Evolutionary conservation across 2,329 filamentous ascomycete genomes (phyloP).

Genomic region (Sarocladium kiliense): DNA sequence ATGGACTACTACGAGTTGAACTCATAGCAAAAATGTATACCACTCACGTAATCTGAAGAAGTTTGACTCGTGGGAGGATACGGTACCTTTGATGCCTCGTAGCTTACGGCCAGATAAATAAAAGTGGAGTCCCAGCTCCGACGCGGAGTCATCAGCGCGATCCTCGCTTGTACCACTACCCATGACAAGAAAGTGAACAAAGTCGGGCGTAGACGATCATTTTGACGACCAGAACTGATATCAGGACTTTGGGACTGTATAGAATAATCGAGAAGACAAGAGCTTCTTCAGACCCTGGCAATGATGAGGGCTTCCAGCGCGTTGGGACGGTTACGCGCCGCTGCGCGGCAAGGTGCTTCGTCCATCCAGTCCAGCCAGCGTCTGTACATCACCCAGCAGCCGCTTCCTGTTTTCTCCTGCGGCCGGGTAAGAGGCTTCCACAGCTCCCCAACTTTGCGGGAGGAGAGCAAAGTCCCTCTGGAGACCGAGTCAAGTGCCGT

Average conservation of each 20-base stretch:
- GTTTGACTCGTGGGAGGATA: too few relatives aligned
- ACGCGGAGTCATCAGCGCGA: background rate
- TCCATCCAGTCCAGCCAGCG: background rate
- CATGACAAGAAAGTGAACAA: too few relatives aligned
- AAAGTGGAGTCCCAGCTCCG: background rate
- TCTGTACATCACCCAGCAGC: background rate
- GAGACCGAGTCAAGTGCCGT: slow-evolving; percentile 19
- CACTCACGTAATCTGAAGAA: background rate
- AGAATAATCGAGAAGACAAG: too few relatives aligned
- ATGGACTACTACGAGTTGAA: background rate
- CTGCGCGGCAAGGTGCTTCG: background rate
- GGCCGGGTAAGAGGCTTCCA: background rate
- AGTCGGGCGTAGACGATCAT: too few relatives aligned
- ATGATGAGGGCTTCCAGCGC: background rate
- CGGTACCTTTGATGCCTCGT: too few relatives aligned
- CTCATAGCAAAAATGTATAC: background rate
- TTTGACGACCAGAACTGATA: too few relatives aligned
- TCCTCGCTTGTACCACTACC: too few relatives aligned
- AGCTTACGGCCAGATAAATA: background rate
- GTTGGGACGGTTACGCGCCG: background rate
- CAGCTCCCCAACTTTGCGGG: background rate
- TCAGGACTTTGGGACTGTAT: too few relatives aligned
- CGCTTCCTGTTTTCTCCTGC: background rate
- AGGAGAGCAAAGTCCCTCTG: background rate
- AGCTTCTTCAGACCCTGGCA: too few relatives aligned